phyloP scores from a whole-genome alignment of 768 basidiomycete species.

The Lyophyllum shimeji region DNA sequence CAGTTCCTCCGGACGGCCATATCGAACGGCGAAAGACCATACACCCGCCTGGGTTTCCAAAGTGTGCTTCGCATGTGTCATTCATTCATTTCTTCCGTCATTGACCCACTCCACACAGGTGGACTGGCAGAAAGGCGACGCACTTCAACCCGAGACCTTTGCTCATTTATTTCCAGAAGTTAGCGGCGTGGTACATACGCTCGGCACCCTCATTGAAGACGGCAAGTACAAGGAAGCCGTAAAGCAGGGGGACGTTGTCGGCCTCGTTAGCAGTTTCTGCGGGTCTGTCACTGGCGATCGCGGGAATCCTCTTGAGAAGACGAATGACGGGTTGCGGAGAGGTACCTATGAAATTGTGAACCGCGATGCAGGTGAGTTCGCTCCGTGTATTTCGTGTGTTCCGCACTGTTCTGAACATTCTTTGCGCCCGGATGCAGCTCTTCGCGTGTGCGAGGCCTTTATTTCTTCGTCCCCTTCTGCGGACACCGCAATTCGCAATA shows the following conservation, averaged over 20 bases:
- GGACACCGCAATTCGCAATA: slow-evolving; percentile 22
- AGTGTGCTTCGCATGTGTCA: slow-evolving; percentile 38
- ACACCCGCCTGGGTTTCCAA: slow-evolving; percentile 81
- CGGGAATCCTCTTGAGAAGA: slow-evolving; percentile 64
- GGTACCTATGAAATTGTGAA: slow-evolving; percentile 80
- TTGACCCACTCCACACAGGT: slow-evolving; percentile 49
- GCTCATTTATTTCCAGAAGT: slow-evolving; percentile 61
- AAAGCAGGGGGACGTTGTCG: slow-evolving; percentile 53
- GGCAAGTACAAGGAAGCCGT: slow-evolving; percentile 77
- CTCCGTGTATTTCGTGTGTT: slow-evolving; percentile 2
- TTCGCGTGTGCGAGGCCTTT: slow-evolving; percentile 79
- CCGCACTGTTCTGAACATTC: neutral
- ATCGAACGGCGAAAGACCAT: slow-evolving; percentile 87
- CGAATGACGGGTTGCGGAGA: slow-evolving; percentile 26
- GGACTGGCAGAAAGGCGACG: slow-evolving; percentile 84
- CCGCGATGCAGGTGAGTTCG: slow-evolving; percentile 78
- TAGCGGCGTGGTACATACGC: slow-evolving; percentile 87
- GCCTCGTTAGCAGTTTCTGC: slow-evolving; percentile 46
- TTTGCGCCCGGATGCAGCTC: slow-evolving; percentile 39
- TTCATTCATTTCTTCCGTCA: slow-evolving; percentile 1
- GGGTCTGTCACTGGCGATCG: slow-evolving; percentile 31
- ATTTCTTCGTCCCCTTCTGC: slow-evolving; percentile 43
- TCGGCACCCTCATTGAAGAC: slow-evolving; percentile 87
- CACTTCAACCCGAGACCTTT: slow-evolving; percentile 76
- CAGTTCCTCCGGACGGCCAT: slow-evolving; percentile 87